phyloP scores from a whole-genome alignment of 208 protist genomes.

The Trichomonas gallinae region DNA sequence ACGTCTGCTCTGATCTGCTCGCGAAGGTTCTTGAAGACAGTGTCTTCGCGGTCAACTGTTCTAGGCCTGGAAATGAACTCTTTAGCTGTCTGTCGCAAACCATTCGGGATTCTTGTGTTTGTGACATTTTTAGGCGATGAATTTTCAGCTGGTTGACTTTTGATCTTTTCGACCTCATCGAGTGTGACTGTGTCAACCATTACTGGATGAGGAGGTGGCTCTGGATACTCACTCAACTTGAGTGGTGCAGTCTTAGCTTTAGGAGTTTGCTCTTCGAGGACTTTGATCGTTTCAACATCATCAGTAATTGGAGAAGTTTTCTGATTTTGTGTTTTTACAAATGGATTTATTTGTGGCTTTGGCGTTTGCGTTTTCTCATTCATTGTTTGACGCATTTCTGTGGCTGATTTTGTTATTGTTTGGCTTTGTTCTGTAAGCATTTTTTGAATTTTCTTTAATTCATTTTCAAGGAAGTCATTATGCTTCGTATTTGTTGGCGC shows the following conservation, averaged over 20 bases:
- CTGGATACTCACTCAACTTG: background rate
- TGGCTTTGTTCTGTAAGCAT: background rate
- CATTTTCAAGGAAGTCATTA: background rate
- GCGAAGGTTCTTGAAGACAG: background rate
- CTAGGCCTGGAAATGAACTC: background rate
- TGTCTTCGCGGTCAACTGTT: background rate
- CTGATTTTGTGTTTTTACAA: background rate
- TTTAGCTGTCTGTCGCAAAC: background rate
- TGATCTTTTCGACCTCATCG: background rate
- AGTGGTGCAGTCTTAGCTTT: background rate
- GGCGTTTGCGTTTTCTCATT: background rate
- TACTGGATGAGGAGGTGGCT: background rate
- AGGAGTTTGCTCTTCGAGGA: background rate
- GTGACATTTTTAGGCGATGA: background rate
- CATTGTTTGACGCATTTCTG: background rate
- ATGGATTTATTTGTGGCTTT: background rate
- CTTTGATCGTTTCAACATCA: background rate
- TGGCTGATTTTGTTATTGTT: background rate
- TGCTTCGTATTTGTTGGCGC: background rate
- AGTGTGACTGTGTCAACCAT: background rate
- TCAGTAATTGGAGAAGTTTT: background rate
- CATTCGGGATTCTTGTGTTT: background rate
- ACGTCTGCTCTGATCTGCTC: background rate
- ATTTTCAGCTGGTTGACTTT: background rate
- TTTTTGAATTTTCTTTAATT: background rate